Percentiles rank a stretch among this genome's conserved stretches.
Evolutionary conservation across 768 basidiomycete genomes (phyloP).

Genomic region (Suillus placidus): DNA sequence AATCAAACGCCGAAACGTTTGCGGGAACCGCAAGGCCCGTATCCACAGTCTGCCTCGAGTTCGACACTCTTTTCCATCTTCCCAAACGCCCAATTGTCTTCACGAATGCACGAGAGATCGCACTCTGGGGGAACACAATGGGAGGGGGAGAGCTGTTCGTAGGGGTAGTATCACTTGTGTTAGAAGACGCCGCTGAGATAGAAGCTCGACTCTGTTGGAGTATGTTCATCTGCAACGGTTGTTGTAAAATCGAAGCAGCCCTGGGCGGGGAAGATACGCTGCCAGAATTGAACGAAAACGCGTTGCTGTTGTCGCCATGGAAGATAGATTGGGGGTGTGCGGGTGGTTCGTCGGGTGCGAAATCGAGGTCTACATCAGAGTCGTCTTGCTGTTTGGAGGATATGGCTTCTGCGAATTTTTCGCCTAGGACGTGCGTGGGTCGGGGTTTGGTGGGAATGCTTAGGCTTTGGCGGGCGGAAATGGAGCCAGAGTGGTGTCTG

Average conservation of each 20-base stretch:
- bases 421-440: slow-evolving; percentile 55
- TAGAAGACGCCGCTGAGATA: slow-evolving; percentile 25
- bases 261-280: slow-evolving; percentile 37
- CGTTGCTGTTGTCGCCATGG: slow-evolving; percentile 48
- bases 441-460: slow-evolving; percentile 31
- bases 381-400: slow-evolving; percentile 51
- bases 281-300: slow-evolving; percentile 39
- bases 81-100: slow-evolving; percentile 84
- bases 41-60: slow-evolving; percentile 43
- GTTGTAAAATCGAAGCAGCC: slow-evolving; percentile 63
- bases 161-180: slow-evolving; percentile 8
- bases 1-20: slow-evolving; percentile 72
- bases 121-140: slow-evolving; percentile 53
- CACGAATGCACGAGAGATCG: slow-evolving; percentile 74
- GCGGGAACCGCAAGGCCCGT: slow-evolving; percentile 39
- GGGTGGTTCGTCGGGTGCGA: slow-evolving; percentile 52
- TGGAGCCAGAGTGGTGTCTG: slow-evolving; percentile 30
- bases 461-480: slow-evolving; percentile 34
- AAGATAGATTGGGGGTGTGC: slow-evolving; percentile 36
- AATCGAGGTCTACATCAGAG: slow-evolving; percentile 80
- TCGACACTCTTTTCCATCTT: slow-evolving; percentile 78
- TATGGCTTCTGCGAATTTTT: slow-evolving; percentile 65
- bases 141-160: slow-evolving; percentile 29
- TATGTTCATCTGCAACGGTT: slow-evolving; percentile 57
- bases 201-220: slow-evolving; percentile 47